A percentile compares a stretch with the other conserved stretches of the same genome.
Conservation (phyloP, 805 yeast genomes). For the Zygosaccharomyces pseudorouxii region DNA sequence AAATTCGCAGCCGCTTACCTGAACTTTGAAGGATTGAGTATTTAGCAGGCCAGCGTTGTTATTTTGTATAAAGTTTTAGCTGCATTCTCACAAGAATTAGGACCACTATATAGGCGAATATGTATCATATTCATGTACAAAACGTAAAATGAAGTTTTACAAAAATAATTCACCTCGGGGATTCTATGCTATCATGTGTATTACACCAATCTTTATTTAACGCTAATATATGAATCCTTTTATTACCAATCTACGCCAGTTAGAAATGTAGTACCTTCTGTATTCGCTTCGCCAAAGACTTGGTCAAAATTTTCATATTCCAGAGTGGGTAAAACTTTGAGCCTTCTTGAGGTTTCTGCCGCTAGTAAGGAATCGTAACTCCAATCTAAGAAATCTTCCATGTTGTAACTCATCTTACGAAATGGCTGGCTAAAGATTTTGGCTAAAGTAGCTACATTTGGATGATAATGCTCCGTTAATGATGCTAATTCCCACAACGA, state of each 20-base stretch:
- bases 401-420: constrained; percentile 75
- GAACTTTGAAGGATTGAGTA: too few species aligned
- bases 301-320: constrained; percentile 52
- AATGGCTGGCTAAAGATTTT: constrained; percentile 86
- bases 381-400: constrained; percentile 96
- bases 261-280: constrained; percentile 14
- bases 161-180: too few species aligned
- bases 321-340: constrained; percentile 70
- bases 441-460: constrained; percentile 90
- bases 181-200: neutral
- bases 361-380: constrained; percentile 62
- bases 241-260: constrained; percentile 27
- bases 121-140: too few species aligned
- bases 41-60: too few species aligned
- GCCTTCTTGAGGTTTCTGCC: constrained; percentile 57
- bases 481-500: constrained; percentile 92
- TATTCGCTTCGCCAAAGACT: constrained; percentile 13
- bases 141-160: neutral
- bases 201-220: neutral
- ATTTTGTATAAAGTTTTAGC: too few species aligned
- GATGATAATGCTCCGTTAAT: constrained; percentile 81
- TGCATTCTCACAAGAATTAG: too few species aligned
- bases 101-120: too few species aligned
- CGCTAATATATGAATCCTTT: neutral
- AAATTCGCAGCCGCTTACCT: too few species aligned